Base-by-base conservation (phyloP, 805 yeast genomes). In the Wickerhamiella alocasiicola region DNA sequence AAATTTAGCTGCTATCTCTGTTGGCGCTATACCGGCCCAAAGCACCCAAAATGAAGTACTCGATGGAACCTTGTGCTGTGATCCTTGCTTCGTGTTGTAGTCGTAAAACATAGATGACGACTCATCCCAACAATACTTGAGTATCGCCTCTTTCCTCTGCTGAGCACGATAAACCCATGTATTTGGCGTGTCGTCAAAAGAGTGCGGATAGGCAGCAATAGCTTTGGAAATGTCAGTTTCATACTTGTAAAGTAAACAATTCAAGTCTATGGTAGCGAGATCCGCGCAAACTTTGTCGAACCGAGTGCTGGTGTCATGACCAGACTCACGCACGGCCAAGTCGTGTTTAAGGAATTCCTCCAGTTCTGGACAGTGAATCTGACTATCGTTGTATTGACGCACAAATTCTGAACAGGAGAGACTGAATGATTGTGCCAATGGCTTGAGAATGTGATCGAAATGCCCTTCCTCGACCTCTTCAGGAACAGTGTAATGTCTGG, bases 391-490 rank as follows among this genome's bases (percentile, higher is more conserved):
- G 63, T 88, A 91, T 53, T 68, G 65, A 33, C 68, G 60, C 47
- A 78, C 73, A 55, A 84, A 83, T 35, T 76, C 78, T 32, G 73
- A 78, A 37, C 78, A 57, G 0, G 74, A 41, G 6, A 76, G 54
- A 2, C 67, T 59, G 55, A 81, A 64, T 56, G 82, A 83, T 36
- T 70, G 61, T 28, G 80, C 76, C 54, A 71, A 83, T 2, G 88
- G 85, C 38, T 60, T 54, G 49, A 88, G 64, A 9, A 85, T 70
- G 2, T 79, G 68, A 49, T 74, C 72, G 55, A 88, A 88, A 63
- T 91, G 98, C 2, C 83, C 75, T 0, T 85, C 67, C 58, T 88
- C 98, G 1, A 96, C 87, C 57, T 88, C 98, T 5, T 96, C 96
- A 4, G 98, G 97, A 31, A 88, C 74, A n/a, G 97, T 96, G 13